A percentile compares a stretch with the other conserved stretches of the same genome.
Conservation (phyloP, 805 yeast genomes). For the Jamesozyma spencerorum region DNA sequence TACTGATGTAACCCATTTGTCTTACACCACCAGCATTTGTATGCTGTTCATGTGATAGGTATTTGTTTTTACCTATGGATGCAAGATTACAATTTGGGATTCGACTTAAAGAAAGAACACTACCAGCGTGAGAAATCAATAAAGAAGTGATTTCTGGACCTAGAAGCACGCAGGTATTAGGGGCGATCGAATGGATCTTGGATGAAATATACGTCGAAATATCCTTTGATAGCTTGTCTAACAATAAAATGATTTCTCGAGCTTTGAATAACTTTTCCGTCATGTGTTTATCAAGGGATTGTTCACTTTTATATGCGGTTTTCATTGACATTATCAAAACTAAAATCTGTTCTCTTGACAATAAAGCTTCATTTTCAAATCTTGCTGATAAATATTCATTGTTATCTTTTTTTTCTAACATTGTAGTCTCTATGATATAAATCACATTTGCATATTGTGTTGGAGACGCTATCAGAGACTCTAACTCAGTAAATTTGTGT, state of each 20-base stretch:
- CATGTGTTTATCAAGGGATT: slow-evolving; percentile 27
- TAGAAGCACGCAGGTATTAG: slow-evolving; percentile 64
- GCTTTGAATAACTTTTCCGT: slow-evolving; percentile 34
- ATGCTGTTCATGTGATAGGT: slow-evolving; percentile 29
- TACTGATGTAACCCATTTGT: slow-evolving; percentile 62
- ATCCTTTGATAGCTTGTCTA: slow-evolving; percentile 35
- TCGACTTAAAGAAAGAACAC: slow-evolving; percentile 51
- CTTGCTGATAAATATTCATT: slow-evolving; percentile 15
- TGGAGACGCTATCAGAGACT: slow-evolving; percentile 50
- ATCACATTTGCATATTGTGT: slow-evolving; percentile 51
- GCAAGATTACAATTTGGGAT: slow-evolving; percentile 82
- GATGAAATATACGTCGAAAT: slow-evolving; percentile 49
- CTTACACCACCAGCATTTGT: slow-evolving; percentile 37
- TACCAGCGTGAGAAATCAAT: slow-evolving; percentile 59
- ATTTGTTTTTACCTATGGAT: slow-evolving; percentile 50
- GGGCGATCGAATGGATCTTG: slow-evolving; percentile 56
- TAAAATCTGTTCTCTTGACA: slow-evolving; percentile 58
- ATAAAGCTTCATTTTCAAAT: slow-evolving; percentile 30
- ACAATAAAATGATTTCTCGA: slow-evolving; percentile 33
- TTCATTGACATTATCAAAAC: slow-evolving; percentile 68
- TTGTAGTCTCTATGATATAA: slow-evolving; percentile 36
- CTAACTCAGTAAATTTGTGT: slow-evolving; percentile 63
- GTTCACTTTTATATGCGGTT: slow-evolving; percentile 32
- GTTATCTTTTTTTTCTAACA: slow-evolving; percentile 31
- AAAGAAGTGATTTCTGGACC: slow-evolving; percentile 70